These are phyloP conservation scores for Zygoascus flipseniorum DNA, from an alignment of 805 yeast species.

Conservation along the genomic window DNA sequence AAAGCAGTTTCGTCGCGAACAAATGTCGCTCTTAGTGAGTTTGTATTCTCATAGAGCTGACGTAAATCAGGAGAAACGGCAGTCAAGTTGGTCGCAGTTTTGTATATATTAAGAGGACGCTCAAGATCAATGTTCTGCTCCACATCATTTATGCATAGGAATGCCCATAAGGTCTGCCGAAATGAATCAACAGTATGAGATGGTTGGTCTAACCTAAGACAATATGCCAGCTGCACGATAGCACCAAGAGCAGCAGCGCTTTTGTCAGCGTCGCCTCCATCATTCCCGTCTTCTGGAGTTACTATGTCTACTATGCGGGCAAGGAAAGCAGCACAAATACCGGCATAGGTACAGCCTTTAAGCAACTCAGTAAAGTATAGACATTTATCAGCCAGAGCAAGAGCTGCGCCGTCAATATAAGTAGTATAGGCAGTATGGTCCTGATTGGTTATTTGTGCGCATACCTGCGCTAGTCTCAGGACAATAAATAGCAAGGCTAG, in stretches of 20 bases:
- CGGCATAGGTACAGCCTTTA: background rate
- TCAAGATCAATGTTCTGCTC: background rate
- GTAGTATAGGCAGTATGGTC: background rate
- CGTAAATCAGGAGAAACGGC: background rate
- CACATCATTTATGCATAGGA: background rate
- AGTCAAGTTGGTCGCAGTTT: background rate
- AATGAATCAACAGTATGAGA: background rate
- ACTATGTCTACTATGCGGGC: background rate
- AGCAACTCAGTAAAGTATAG: background rate
- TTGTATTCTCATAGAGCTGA: background rate
- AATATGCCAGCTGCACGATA: background rate
- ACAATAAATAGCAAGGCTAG: background rate
- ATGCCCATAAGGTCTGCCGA: background rate
- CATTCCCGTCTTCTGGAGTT: background rate
- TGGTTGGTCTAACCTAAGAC: background rate
- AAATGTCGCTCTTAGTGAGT: background rate
- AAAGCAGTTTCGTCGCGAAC: background rate
- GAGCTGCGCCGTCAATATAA: background rate
- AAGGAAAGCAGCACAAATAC: background rate
- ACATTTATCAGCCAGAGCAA: background rate
- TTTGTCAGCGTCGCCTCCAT: background rate
- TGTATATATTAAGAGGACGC: background rate
- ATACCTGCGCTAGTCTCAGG: background rate
- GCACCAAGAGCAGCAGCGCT: background rate
- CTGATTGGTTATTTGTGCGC: background rate